Evolutionary conservation across 2,329 filamentous ascomycete species (phyloP).

Genomic region (Cryphonectria nitschkei): DNA sequence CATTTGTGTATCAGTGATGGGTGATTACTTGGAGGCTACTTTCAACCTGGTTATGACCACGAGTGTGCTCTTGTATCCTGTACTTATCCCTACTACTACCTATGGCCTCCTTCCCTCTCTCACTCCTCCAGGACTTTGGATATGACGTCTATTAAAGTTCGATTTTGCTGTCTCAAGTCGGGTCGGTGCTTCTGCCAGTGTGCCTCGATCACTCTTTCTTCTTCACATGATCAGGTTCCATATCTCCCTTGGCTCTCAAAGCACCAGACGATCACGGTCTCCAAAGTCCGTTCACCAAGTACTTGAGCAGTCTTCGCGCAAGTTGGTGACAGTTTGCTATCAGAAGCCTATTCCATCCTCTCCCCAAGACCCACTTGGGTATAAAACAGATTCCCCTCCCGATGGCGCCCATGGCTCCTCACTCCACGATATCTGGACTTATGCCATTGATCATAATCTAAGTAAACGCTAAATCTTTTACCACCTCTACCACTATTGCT

Average conservation of each 20-base stretch:
- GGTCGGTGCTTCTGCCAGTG: not conserved
- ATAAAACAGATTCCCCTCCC: not conserved
- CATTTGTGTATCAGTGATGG: not conserved
- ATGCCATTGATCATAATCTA: not conserved
- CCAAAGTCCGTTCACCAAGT: too few species aligned
- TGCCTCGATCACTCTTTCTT: not conserved
- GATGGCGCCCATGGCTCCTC: not conserved
- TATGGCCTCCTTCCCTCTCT: not conserved
- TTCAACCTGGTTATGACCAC: not conserved
- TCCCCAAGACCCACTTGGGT: not conserved
- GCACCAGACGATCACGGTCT: too few species aligned
- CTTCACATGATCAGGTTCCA: not conserved
- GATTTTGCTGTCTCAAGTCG: not conserved
- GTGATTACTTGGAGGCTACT: too few species aligned
- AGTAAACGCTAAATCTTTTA: too few species aligned
- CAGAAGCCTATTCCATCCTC: too few species aligned
- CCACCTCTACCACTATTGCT: not conserved
- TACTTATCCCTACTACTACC: not conserved
- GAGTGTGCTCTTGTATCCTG: not conserved
- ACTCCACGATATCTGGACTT: not conserved
- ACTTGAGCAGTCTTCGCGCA: too few species aligned
- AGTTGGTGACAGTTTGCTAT: too few species aligned
- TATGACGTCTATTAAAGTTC: not conserved
- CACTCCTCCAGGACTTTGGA: not conserved
- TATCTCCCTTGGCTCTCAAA: not conserved